Evolutionary conservation across 192 early-diverging fungal genomes (phyloP).

Genomic region (Geosiphon pyriformis): DNA sequence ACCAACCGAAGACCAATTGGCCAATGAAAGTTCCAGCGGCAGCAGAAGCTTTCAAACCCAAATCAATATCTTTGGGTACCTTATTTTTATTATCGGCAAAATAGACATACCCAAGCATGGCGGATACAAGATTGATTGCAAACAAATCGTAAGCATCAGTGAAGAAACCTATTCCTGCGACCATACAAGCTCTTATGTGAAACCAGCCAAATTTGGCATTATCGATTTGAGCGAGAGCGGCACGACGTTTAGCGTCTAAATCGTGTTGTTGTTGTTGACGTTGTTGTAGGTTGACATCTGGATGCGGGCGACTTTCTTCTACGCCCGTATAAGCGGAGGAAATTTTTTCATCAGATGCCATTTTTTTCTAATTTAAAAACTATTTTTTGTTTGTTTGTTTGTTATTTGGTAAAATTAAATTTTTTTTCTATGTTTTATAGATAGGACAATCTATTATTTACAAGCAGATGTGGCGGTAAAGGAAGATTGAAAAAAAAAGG

Average conservation of each 20-base stretch:
- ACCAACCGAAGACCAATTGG: slow-evolving; percentile 75
- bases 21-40: slow-evolving; percentile 89
- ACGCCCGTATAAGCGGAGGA: too few species aligned
- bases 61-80: slow-evolving; percentile 60
- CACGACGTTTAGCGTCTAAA: slow-evolving; percentile 30
- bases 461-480: too few species aligned
- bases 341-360: too few species aligned
- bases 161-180: slow-evolving; percentile 76
- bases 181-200: slow-evolving; percentile 61
- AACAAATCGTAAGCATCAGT: slow-evolving; percentile 96
- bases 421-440: too few species aligned
- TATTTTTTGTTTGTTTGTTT: too few species aligned
- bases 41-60: slow-evolving; percentile 79
- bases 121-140: slow-evolving; percentile 85
- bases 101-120: slow-evolving; percentile 78
- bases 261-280: background rate
- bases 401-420: too few species aligned
- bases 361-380: too few species aligned
- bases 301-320: too few species aligned
- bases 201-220: slow-evolving; percentile 77
- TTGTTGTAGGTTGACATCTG: too few species aligned
- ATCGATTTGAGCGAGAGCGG: slow-evolving; percentile 50
- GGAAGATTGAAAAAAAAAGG: too few species aligned
- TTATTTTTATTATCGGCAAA: slow-evolving; percentile 47
- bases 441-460: too few species aligned